Percentiles rank a stretch among this genome's conserved stretches.
Evolutionary conservation across 495 filamentous ascomycete genomes (phyloP).

Genomic region (Schizothecium vesticola): DNA sequence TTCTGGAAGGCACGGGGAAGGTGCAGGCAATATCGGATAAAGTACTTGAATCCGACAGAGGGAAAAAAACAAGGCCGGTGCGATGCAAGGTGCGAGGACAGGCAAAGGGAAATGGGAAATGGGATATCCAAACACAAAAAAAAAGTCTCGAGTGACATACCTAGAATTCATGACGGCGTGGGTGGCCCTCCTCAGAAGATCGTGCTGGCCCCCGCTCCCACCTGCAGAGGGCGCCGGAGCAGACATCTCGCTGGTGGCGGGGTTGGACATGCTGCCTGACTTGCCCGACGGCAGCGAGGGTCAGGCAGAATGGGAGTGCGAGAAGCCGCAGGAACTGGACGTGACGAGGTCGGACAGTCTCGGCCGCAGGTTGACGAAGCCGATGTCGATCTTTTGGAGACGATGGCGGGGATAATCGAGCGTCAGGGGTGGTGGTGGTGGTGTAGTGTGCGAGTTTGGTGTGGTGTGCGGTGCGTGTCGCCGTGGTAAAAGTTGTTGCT

Average conservation of each 20-base stretch:
- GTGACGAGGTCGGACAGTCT: neutral
- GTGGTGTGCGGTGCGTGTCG: neutral
- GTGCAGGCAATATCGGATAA: constrained; percentile 19
- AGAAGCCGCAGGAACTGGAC: constrained; percentile 10
- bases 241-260: constrained; percentile 19
- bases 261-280: constrained; percentile 29
- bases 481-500: neutral
- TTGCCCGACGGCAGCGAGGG: constrained; percentile 17
- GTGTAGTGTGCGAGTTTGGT: neutral
- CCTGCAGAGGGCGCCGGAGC: constrained; percentile 10
- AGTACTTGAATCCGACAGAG: constrained; percentile 15
- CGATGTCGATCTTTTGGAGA: neutral
- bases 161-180: constrained; percentile 52
- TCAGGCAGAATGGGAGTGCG: constrained; percentile 13
- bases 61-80: constrained; percentile 7
- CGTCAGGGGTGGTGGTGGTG: neutral
- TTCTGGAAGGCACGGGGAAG: constrained; percentile 27
- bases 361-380: neutral
- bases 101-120: neutral
- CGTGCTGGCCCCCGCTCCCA: constrained; percentile 34
- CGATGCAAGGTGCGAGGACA: neutral
- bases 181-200: constrained; percentile 51
- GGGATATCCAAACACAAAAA: neutral
- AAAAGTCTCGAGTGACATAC: constrained; percentile 37
- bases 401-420: neutral